Conservation (phyloP, 2,329 filamentous ascomycete genomes). For the Chrysoporthe cubensis region DNA sequence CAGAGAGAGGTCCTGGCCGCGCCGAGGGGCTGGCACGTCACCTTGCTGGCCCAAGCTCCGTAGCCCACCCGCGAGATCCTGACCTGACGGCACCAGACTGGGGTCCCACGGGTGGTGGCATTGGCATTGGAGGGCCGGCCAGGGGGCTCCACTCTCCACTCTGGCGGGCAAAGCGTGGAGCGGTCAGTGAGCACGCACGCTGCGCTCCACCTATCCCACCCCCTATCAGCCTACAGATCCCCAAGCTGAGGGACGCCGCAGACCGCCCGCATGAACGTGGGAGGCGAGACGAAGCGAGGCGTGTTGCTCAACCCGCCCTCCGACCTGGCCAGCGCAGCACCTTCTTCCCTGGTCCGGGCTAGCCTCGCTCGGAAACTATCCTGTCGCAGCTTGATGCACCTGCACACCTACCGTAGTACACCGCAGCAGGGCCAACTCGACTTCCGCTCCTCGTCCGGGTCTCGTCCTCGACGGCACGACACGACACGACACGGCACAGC, state of each 20-base stretch:
- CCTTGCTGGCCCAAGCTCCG: not conserved
- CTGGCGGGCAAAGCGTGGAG: conserved; percentile 14
- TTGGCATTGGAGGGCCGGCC: not conserved
- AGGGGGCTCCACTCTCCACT: conserved; percentile 7
- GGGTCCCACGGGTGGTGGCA: not conserved
- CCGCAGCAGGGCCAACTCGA: not conserved
- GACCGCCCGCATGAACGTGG: conserved; percentile 18
- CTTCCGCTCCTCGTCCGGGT: conserved; percentile 7
- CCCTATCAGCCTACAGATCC: conserved; percentile 21
- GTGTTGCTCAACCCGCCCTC: not conserved
- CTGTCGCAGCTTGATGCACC: conserved; percentile 14
- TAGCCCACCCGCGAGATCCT: not conserved
- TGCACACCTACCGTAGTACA: conserved; percentile 6
- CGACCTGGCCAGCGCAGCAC: conserved; percentile 10
- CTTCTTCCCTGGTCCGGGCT: conserved; percentile 9
- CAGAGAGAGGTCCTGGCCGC: not conserved
- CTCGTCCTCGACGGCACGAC: conserved; percentile 15
- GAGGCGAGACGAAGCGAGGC: conserved; percentile 7
- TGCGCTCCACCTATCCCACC: conserved; percentile 4
- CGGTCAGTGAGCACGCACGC: conserved; percentile 19
- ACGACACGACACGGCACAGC: conserved; percentile 5
- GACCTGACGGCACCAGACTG: not conserved
- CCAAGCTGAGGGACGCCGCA: conserved; percentile 8
- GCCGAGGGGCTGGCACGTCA: not conserved
- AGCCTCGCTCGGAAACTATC: conserved; percentile 6